Evolutionary conservation across 352 stramenopile genomes (phyloP).

Genomic region (Globisporangium apiculatum): DNA sequence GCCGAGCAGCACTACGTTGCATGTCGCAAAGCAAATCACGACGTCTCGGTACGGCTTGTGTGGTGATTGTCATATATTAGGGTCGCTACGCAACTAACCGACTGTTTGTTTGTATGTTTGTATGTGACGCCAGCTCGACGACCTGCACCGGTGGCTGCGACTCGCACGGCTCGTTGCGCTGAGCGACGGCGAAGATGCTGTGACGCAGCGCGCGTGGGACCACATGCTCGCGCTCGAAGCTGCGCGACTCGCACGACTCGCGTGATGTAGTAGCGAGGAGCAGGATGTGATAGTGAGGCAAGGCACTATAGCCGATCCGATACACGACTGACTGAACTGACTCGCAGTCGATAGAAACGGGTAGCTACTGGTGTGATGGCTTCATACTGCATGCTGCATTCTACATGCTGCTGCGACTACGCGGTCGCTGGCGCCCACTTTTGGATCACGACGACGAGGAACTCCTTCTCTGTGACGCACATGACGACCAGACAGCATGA

Average conservation of each 20-base stretch:
- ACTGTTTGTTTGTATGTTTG: background rate
- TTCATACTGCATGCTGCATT: too few relatives aligned
- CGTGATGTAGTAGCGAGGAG: background rate
- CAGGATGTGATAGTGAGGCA: background rate
- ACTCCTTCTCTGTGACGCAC: constrained; percentile 75
- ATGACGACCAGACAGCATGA: background rate
- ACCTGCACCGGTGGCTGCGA: constrained; percentile 73
- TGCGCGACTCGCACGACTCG: constrained; percentile 25
- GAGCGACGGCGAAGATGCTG: constrained; percentile 44
- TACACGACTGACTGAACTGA: too few relatives aligned
- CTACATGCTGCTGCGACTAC: background rate
- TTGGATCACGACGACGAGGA: constrained; percentile 93
- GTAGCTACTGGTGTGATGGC: too few relatives aligned
- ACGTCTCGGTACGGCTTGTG: constrained; percentile 50
- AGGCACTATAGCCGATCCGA: background rate
- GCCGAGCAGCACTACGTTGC: constrained; percentile 78
- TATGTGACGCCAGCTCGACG: constrained; percentile 40
- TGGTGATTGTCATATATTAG: background rate
- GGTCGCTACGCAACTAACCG: too few relatives aligned
- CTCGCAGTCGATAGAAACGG: too few relatives aligned
- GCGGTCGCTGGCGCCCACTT: constrained; percentile 73
- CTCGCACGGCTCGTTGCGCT: constrained; percentile 63
- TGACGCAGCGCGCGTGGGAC: constrained; percentile 45
- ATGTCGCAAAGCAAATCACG: constrained; percentile 55
- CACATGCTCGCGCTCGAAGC: constrained; percentile 52